Evolutionary conservation across 108 stramenopile species (phyloP).

Genomic region (Nitzschia putrida): DNA sequence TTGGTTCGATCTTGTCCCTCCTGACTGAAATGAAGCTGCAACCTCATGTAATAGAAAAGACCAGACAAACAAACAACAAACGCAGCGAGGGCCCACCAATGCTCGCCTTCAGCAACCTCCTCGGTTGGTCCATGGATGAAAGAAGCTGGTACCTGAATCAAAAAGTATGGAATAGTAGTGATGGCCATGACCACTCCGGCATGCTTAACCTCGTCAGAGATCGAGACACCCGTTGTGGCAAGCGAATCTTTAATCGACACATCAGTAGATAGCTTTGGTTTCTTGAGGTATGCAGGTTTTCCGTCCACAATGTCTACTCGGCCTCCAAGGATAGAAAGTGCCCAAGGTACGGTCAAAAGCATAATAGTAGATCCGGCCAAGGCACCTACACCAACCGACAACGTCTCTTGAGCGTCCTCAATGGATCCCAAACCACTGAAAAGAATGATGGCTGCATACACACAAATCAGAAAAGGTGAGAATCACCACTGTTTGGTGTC

Average conservation of each 20-base stretch:
- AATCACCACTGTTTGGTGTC: too few species aligned
- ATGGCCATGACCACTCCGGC: conserved; percentile 79
- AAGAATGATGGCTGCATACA: conserved; percentile 82
- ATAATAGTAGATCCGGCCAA: conserved; percentile 97
- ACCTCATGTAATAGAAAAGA: conserved; percentile 67
- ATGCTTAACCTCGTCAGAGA: conserved; percentile 57
- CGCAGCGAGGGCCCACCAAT: conserved; percentile 68
- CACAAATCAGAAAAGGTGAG: too few species aligned
- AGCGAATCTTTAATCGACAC: conserved; percentile 17
- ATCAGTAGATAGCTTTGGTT: conserved; percentile 53
- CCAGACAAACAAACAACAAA: conserved; percentile 66
- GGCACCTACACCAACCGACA: conserved; percentile 94
- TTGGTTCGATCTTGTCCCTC: conserved; percentile 60
- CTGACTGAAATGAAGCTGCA: conserved; percentile 70
- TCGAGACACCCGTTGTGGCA: conserved; percentile 61
- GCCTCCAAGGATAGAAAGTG: conserved; percentile 78
- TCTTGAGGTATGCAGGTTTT: conserved; percentile 50
- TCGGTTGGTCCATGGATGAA: conserved; percentile 61
- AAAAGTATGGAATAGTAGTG: conserved; percentile 86
- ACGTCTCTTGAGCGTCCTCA: conserved; percentile 80
- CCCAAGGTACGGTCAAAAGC: conserved; percentile 95
- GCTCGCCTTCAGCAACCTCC: conserved; percentile 68
- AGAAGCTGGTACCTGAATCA: conserved; percentile 86
- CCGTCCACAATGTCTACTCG: conserved; percentile 82
- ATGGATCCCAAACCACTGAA: conserved; percentile 91